Evolutionary conservation across 345 rosid species (phyloP).

Genomic region (Linum lewisii): DNA sequence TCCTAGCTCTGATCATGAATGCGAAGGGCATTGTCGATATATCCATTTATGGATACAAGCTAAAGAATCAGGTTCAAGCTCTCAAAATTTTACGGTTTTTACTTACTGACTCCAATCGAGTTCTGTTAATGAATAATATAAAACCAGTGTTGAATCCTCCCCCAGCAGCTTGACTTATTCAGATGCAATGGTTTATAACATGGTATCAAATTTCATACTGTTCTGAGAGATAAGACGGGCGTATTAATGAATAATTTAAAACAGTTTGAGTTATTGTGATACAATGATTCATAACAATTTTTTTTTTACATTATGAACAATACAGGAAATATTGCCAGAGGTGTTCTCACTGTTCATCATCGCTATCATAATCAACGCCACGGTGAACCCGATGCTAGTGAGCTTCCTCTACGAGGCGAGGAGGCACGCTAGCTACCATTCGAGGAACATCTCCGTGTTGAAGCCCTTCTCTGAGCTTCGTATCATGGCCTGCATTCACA

Average conservation of each 20-base stretch:
- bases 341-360: slow-evolving; percentile 11
- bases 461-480: slow-evolving; percentile 27
- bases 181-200: too few species aligned
- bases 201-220: too few species aligned
- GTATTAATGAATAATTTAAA: too few species aligned
- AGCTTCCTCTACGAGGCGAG: slow-evolving; percentile 19
- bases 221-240: too few species aligned
- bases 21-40: slow-evolving; percentile 23
- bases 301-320: too few species aligned
- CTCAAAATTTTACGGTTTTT: neutral
- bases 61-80: neutral
- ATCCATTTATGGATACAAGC: neutral
- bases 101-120: too few species aligned
- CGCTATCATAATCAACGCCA: slow-evolving; percentile 17
- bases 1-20: slow-evolving; percentile 24
- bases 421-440: slow-evolving; percentile 37
- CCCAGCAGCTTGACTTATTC: too few species aligned
- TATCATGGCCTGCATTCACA: slow-evolving; percentile 44
- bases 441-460: slow-evolving; percentile 25
- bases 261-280: too few species aligned
- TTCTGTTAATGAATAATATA: too few species aligned
- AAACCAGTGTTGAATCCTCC: too few species aligned
- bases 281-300: too few species aligned
- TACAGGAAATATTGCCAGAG: slow-evolving; percentile 7
- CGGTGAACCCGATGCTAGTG: slow-evolving; percentile 16